phyloP scores from a whole-genome alignment of 148 eudicot genomes.

The Rhododendron simsii region DNA sequence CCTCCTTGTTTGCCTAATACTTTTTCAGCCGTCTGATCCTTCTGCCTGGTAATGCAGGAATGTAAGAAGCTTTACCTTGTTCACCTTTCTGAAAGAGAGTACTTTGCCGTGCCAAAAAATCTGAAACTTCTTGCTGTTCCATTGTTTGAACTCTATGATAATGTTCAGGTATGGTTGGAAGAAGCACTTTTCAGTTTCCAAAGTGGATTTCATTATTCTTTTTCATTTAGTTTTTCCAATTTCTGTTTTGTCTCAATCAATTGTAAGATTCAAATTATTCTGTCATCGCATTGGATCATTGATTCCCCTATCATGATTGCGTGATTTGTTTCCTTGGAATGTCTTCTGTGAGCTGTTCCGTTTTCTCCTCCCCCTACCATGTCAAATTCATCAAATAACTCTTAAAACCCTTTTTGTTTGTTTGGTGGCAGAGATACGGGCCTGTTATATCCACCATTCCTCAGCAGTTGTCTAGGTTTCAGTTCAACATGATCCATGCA shows the following conservation, averaged over 20 bases:
- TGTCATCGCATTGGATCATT: neutral
- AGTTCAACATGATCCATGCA: conserved; percentile 82
- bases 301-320: neutral
- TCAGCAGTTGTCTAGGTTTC: conserved; percentile 89
- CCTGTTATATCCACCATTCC: conserved; percentile 95
- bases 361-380: neutral
- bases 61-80: conserved; percentile 89
- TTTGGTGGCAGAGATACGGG: conserved; percentile 77
- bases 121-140: conserved; percentile 93
- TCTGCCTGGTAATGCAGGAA: conserved; percentile 51
- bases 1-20: neutral
- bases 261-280: no score
- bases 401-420: neutral
- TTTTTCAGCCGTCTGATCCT: neutral
- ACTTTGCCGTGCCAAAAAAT: conserved; percentile 94
- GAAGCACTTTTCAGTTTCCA: neutral
- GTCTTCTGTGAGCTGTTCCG: no score
- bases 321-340: neutral
- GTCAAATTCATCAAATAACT: neutral
- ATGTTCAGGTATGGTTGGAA: conserved; percentile 61
- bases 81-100: conserved; percentile 82
- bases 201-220: neutral
- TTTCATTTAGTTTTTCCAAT: neutral
- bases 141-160: conserved; percentile 88
- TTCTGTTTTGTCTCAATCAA: neutral